These are phyloP conservation scores for Wickerhamomyces kurtzmanii DNA, from an alignment of 805 yeast species.

Conservation along the genomic window DNA sequence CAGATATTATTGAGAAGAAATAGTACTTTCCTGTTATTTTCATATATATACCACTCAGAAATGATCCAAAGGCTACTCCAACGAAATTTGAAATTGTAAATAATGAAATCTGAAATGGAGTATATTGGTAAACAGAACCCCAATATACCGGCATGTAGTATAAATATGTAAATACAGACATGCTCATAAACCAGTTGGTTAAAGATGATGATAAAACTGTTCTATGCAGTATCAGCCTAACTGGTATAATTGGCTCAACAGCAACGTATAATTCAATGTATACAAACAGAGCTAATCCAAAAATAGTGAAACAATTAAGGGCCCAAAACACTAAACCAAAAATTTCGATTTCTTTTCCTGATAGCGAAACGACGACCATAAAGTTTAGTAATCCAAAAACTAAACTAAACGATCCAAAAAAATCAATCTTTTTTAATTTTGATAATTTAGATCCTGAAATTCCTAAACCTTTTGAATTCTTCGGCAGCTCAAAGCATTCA, in stretches of 20 bases:
- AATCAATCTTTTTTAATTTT: conserved; percentile 51
- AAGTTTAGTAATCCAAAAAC: conserved; percentile 49
- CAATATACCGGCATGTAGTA: conserved; percentile 67
- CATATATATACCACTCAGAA: conserved; percentile 60
- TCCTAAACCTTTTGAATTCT: conserved; percentile 48
- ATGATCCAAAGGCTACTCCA: conserved; percentile 59
- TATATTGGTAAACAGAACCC: conserved; percentile 38
- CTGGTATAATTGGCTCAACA: conserved; percentile 53
- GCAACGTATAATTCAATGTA: conserved; percentile 33
- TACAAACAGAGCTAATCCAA: conserved; percentile 31
- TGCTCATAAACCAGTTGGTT: conserved; percentile 59
- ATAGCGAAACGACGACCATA: conserved; percentile 56
- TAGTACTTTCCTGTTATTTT: conserved; percentile 57
- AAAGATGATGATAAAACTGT: conserved; percentile 56
- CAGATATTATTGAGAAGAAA: conserved; percentile 30
- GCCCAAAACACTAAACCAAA: conserved; percentile 28
- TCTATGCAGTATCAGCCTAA: conserved; percentile 40
- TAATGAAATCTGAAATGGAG: conserved; percentile 48
- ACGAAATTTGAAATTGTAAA: conserved; percentile 51
- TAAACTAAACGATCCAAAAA: conserved; percentile 51
- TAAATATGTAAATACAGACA: conserved; percentile 53
- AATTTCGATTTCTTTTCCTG: conserved; percentile 47
- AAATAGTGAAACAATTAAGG: conserved; percentile 22
- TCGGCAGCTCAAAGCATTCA: conserved; percentile 26
- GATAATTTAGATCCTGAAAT: conserved; percentile 28